Evolutionary conservation across 371 early-diverging fungal genomes (phyloP).

Genomic region (Rhizopus arrhizus): DNA sequence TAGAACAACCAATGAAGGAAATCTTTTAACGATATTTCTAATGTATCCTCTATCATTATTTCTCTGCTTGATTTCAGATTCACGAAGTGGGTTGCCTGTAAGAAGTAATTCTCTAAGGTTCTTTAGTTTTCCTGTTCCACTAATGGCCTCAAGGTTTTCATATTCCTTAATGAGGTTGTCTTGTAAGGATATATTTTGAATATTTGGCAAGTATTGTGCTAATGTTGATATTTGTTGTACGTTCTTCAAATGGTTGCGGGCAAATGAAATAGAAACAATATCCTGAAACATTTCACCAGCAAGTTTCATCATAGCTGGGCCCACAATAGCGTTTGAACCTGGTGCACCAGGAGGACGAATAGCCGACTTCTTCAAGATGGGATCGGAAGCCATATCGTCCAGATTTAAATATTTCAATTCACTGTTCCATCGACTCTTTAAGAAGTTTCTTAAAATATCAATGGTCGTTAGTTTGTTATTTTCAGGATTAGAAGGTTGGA

Average conservation of each 20-base stretch:
- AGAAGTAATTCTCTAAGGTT: conserved; percentile 56
- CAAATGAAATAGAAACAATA: conserved; percentile 56
- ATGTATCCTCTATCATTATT: conserved; percentile 50
- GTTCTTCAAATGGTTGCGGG: conserved; percentile 49
- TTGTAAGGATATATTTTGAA: conserved; percentile 60
- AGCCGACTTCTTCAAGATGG: conserved; percentile 46
- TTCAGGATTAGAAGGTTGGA: conserved; percentile 7
- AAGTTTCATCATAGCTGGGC: conserved; percentile 67
- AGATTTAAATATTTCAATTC: conserved; percentile 52
- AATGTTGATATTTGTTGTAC: conserved; percentile 59
- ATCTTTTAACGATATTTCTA: conserved; percentile 46
- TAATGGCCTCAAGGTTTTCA: conserved; percentile 52
- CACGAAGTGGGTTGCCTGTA: conserved; percentile 55
- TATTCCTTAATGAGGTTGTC: conserved; percentile 54
- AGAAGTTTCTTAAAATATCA: conserved; percentile 46
- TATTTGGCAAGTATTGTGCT: conserved; percentile 51
- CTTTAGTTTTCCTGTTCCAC: conserved; percentile 53
- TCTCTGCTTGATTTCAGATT: conserved; percentile 46
- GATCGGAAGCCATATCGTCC: conserved; percentile 54
- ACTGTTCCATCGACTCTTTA: conserved; percentile 53
- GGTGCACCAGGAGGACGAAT: conserved; percentile 50
- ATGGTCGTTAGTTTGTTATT: conserved; percentile 35
- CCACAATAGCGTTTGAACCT: conserved; percentile 50
- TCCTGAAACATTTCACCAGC: conserved; percentile 62
- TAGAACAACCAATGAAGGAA: conserved; percentile 56